phyloP scores from a whole-genome alignment of 371 early-diverging fungal genomes.

The Saksenaea oblongispora region DNA sequence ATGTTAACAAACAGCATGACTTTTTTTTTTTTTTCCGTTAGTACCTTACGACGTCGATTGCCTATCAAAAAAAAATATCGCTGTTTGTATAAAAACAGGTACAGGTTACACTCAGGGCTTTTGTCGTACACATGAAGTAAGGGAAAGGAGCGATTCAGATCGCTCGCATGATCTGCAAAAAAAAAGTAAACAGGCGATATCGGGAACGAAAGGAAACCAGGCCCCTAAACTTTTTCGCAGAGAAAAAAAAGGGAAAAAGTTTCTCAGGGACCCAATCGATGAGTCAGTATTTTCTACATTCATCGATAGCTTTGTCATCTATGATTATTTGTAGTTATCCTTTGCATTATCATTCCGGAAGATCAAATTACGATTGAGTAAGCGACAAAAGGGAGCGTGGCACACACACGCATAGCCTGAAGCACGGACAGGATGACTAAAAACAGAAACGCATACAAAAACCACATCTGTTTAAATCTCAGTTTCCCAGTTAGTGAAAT shows the following conservation, averaged over 20 bases:
- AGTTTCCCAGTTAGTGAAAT: conserved; percentile 1
- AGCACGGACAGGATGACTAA: neutral
- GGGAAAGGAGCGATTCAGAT: neutral
- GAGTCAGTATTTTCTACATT: neutral
- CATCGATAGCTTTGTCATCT: neutral
- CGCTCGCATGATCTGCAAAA: neutral
- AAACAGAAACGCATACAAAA: neutral
- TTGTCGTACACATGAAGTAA: neutral
- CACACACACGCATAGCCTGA: neutral
- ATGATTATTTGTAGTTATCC: neutral
- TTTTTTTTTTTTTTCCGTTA: neutral
- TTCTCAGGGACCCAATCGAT: neutral
- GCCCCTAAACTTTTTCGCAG: too few species aligned
- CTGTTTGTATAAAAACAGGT: neutral
- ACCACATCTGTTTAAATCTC: neutral
- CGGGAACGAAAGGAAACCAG: neutral
- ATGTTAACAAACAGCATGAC: neutral
- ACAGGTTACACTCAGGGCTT: neutral
- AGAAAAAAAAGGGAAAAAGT: neutral
- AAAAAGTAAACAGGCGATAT: neutral
- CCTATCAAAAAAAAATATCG: neutral
- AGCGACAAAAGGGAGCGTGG: neutral
- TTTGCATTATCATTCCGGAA: neutral
- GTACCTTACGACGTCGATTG: neutral
- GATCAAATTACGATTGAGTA: conserved; percentile 1